Evolutionary conservation across 2,329 filamentous ascomycete genomes (phyloP).

Genomic region (Hymenoscyphus albidus): DNA sequence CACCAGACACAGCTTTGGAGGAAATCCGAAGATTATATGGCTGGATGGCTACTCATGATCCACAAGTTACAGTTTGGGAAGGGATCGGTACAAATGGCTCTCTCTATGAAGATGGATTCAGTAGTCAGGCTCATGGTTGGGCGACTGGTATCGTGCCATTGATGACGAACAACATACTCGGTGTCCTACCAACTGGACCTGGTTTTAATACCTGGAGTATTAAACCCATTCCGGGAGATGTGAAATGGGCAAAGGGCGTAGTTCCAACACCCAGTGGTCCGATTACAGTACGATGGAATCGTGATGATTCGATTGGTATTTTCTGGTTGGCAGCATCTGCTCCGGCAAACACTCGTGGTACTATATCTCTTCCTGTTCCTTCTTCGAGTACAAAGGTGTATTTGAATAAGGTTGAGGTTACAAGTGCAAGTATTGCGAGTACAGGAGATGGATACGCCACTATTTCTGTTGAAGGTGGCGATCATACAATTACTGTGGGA

Average conservation of each 20-base stretch:
- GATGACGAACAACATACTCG: conserved; percentile 44
- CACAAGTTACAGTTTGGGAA: conserved; percentile 48
- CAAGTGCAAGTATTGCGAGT: neutral
- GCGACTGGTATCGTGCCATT: conserved; percentile 47
- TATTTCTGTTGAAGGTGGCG: conserved; percentile 4
- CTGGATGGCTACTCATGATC: conserved; percentile 47
- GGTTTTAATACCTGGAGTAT: conserved; percentile 44
- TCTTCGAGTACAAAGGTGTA: conserved; percentile 11
- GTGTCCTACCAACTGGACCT: conserved; percentile 42
- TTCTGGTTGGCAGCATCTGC: conserved; percentile 35
- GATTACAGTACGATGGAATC: conserved; percentile 40
- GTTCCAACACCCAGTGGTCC: conserved; percentile 42
- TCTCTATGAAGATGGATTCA: conserved; percentile 45
- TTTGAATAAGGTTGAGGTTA: conserved; percentile 5
- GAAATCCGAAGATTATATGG: conserved; percentile 46
- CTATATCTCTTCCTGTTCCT: conserved; percentile 25
- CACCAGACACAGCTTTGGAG: conserved; percentile 40
- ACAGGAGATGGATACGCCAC: conserved; percentile 5
- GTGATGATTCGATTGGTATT: conserved; percentile 12
- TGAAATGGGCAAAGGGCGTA: conserved; percentile 43
- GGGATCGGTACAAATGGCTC: conserved; percentile 43
- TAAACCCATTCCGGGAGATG: conserved; percentile 36
- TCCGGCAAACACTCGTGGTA: conserved; percentile 30
- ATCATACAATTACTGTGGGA: conserved; percentile 10
- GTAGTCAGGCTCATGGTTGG: conserved; percentile 50